phyloP scores from a whole-genome alignment of 179 eudicot genomes.

The Spergularia azorica region DNA sequence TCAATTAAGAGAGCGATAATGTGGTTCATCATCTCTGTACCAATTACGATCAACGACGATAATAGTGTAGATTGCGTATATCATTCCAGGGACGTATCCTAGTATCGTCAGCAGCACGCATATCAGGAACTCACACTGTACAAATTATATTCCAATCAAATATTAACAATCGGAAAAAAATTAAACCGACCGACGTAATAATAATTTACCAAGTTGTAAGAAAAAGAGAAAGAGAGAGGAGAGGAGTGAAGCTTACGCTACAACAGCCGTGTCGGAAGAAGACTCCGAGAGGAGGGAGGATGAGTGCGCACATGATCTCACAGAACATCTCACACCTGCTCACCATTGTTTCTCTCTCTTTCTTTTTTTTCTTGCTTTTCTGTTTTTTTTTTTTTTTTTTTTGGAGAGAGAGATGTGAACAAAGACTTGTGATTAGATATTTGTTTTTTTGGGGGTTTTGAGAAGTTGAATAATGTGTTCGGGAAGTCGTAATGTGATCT shows the following conservation, averaged over 20 bases:
- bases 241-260: constrained; percentile 43
- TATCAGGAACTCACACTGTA: constrained; percentile 65
- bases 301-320: constrained; percentile 58
- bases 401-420: no score
- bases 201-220: not conserved
- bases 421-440: no score
- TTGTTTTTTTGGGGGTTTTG: no score
- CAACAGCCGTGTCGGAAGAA: constrained; percentile 84
- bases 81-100: constrained; percentile 81
- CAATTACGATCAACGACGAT: constrained; percentile 45
- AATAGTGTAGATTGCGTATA: constrained; percentile 75
- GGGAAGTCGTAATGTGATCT: not conserved
- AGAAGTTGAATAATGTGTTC: no score
- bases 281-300: constrained; percentile 81
- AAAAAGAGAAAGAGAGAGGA: constrained; percentile 1
- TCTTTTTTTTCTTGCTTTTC: no score
- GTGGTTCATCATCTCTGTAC: constrained; percentile 31
- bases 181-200: not conserved
- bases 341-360: constrained; percentile 8
- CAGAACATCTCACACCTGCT: constrained; percentile 52
- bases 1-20: constrained; percentile 39
- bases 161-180: not conserved
- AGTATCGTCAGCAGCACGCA: constrained; percentile 78
- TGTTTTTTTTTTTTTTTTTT: no score
- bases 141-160: no score